Evolutionary conservation across 2,329 filamentous ascomycete species (phyloP), one percentile per base, ranked within the genome.

Genomic region (Colletotrichum sojae): DNA sequence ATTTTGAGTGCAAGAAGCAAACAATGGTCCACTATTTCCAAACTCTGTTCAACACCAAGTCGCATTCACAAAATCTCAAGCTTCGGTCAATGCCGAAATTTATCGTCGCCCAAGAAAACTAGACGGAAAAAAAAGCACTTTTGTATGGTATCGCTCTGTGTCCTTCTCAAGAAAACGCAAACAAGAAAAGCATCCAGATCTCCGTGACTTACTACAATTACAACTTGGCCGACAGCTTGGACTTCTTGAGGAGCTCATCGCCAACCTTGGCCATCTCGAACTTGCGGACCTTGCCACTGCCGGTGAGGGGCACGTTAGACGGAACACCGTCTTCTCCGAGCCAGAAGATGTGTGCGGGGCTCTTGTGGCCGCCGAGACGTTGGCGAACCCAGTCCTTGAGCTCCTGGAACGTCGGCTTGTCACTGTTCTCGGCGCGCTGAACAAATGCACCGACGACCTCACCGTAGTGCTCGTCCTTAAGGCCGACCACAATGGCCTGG

Each of bases 341-440:
- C 87, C 92, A 94, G 76, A 94, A 94, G n/a, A 95, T 78, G 77
- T 94, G 87, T 9, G 88, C 83, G 0, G 93, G 92, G 4, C 91
- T 89, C 80, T 93, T 93, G 76, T 92, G 90, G 45, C 86, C 82
- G 1, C 90, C 90, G 6, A 93, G 83, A 43, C 83, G 85, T 72
- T 87, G 81, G 58, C 88, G 84, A 1, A 89, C 89, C 90, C 90
- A 92, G 51, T 86, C 83, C 16, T 86, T 82, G n/a, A 92, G 77
- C 70, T 90, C 87, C 5, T 85, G 82, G 57, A 86, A 84, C 0
- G 78, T 78, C 1, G 86, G 88, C 60, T 80, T 78, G 52, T 73
- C 73, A 46, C 59, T 72, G 51, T 76, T 76, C 22, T 82, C 76
- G 40, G 78, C 77, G 3, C 78, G 75, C 65, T 83, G 80, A 13